Evolutionary conservation across 805 yeast species (phyloP), one percentile per base, ranked within the genome.

Genomic region (Ogataea neopini): DNA sequence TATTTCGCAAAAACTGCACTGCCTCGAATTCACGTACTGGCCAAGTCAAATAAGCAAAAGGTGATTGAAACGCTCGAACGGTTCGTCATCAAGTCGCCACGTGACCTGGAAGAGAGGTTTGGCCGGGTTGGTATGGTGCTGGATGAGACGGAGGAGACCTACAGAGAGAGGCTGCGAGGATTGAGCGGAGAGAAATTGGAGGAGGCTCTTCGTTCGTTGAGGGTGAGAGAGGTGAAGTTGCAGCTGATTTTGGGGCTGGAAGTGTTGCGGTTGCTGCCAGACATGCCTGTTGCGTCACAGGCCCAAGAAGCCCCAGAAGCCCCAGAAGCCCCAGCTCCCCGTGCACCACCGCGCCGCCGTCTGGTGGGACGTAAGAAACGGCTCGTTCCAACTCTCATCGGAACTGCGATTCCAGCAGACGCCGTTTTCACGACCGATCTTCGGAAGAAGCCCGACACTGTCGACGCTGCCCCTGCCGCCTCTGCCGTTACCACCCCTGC

Each of bases 301-400:
- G 43, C 13, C 32, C 33, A 26, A 49, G 38, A 25, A 25, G 34
- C 34, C 43, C 29, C 23, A 48, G 32, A 7, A 7, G 28, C 28
- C 28, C 10, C 28, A 7, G 10, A 7, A 7, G 28, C 9, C 28
- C 7, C 7, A 7, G 28, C 28, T 25, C 9, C 10, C 9, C 9
- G 28, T 8, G 28, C 13, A 10, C n/a, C 32, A 5, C 32, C 6
- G 6, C 34, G 34, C 17, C 15, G 34, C 5, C 34, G 34, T 4
- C 42, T 60, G 6, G 68, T 65, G 5, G 68, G 68, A 3, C 56
- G 65, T 15, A 65, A 62, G 37, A 63, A 62, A 43, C 47, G 68
- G 26, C 48, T 66, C 6, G 58, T 67, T 2, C 70, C 71, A 3
- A 67, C 71, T 0, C 44, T 67, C 7, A 48, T 64, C 18, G 71